These are phyloP conservation scores for Epichloe sp. DNA, from an alignment of 2,329 filamentous ascomycete genomes.

Conservation along the genomic window DNA sequence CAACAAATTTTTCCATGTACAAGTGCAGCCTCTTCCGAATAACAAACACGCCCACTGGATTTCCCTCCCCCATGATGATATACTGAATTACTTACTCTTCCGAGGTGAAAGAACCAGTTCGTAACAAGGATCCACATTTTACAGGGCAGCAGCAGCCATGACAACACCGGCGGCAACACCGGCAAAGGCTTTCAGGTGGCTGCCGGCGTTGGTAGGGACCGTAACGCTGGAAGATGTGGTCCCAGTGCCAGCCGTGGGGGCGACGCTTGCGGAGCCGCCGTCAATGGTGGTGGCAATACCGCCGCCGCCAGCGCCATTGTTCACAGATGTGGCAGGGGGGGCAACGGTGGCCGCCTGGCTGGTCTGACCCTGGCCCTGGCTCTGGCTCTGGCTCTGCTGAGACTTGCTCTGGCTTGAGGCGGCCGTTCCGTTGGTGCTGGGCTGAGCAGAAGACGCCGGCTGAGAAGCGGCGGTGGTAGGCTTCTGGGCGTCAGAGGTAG, in stretches of 20 bases:
- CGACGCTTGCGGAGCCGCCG: neutral
- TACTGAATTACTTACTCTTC: neutral
- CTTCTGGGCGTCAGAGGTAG: neutral
- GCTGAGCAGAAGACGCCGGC: too few species aligned
- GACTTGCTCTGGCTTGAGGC: too few species aligned
- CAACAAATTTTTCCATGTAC: neutral
- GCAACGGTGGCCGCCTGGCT: too few species aligned
- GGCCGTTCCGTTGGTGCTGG: too few species aligned
- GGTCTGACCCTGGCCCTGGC: too few species aligned
- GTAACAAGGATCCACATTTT: conserved; percentile 5
- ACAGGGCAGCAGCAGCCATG: conserved; percentile 18
- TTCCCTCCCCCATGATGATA: neutral
- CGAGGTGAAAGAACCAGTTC: neutral
- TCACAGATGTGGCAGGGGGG: too few species aligned
- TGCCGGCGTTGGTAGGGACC: conserved; percentile 7
- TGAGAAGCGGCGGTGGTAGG: too few species aligned
- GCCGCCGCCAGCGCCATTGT: conserved; percentile 4
- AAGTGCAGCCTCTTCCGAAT: neutral
- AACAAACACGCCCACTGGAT: neutral
- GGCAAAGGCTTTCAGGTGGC: conserved; percentile 18
- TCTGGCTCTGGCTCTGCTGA: too few species aligned
- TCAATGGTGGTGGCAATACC: neutral
- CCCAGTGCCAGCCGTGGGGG: neutral
- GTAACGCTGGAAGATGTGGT: neutral
- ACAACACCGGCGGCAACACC: conserved; percentile 19